Base-by-base conservation (phyloP, 2,329 filamentous ascomycete genomes). In the Aspergillus sp. region DNA sequence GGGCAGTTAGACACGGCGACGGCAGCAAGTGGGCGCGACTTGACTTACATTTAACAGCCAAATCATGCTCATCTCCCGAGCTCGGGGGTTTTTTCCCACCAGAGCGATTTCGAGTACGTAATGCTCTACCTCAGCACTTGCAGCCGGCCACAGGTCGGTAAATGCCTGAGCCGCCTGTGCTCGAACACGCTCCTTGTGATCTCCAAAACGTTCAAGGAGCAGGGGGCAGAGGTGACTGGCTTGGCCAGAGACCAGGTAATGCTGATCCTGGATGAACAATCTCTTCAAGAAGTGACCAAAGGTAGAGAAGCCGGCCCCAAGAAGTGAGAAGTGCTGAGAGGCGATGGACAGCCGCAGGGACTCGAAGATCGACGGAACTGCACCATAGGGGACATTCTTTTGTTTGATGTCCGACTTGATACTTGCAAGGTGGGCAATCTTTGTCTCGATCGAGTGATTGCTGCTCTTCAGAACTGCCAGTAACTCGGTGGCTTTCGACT, bases 401-500 rank as follows among this genome's bases (percentile, higher is more conserved):
- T 93, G 86, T 61, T 94, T 94, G 69, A 94, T 94, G 57, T 78
- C 75, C 26, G 83, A 86, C 63, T 94, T 93, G 61, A 88, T 68
- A 49, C 68, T 71, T 38, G 78, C 83, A 47, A 94, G 75, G 33
- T 75, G 72, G 43, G 75, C 68, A 42, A 86, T 71, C 55, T 86
- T 86, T 32, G 70, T 63, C 49, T 88, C 82, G 47, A 84, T 67
- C 30, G 76, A 71, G 24, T 73, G 70, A 47, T 84, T 81, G 47
- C 75, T 72, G 57, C 71, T 70, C 53, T 73, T 73, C 41, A 75
- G 62, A 32, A 67, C 63, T 36, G 61, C 63, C 43, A 76, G 55
- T 38, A 76, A 64, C 40, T 67, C 66, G 27, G 61, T 58, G 31
- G 71, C 71, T 54, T 74, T 71, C 44, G 67, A 60, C 51, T 78